Evolutionary conservation across 768 basidiomycete species (phyloP), one percentile per base, ranked within the genome.

Genomic region (Psilocybe cyanescens): DNA sequence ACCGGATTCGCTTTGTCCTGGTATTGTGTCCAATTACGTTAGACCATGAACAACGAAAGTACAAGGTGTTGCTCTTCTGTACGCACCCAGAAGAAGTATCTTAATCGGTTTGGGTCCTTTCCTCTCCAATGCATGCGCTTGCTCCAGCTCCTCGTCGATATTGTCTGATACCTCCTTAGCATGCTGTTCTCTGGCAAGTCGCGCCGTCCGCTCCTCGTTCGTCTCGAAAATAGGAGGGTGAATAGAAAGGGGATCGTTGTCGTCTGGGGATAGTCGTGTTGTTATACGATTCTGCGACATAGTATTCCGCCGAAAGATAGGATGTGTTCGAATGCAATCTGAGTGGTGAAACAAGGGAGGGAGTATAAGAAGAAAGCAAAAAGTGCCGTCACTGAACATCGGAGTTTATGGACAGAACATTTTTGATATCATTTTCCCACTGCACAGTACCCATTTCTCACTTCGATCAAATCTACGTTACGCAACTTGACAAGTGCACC

Each of bases 1-100:
- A 91, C 90, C 90, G 59, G 89, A 91, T 80, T 93, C 91, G 70
- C 88, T 90, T 76, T 92, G 91, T 19, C 91, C 91, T 88, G n/a
- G 1, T 14, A 14, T 44, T 16, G 19, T 4, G 28, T 49, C 31
- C 19, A 39, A 12, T 30, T 11, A 11, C 24, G n/a, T 55, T 30
- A 57, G 48, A 30, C 24, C 24, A 14, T 39, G 29, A 39, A 17
- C 7, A 46, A 54, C 19, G 3, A 29, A 28, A 12, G 12, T 29
- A 8, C 8, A 44, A 45, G 8, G 17, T 7, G 16, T 5, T 16
- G 33, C 6, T 35, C 14, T 39, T 28, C 30, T 52, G 33, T 30
- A 39, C 83, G 66, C 64, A 88, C 88, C 88, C 24, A 89, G 78
- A 1, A 89, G 72, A 6, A 89, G 74, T 19, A 89, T 82, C 70